Base-by-base conservation (phyloP, 768 basidiomycete species). In the Boletus rex-veris region DNA sequence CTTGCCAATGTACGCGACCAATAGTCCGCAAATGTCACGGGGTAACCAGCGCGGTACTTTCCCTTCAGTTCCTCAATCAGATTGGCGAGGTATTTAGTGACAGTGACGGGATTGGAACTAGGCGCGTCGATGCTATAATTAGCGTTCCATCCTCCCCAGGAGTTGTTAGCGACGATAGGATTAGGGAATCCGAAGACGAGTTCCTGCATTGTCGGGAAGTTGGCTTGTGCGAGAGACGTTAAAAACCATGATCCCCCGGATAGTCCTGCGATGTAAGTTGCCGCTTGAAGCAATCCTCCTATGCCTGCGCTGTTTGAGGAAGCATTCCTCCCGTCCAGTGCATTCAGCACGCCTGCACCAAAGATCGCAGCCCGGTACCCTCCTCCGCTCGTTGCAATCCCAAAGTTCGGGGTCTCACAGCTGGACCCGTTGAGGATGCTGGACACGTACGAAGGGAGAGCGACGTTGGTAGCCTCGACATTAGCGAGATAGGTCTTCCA, bases 331-430 rank as follows among this genome's bases (percentile, higher is more conserved):
- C 70, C 79, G 60, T 85, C 80, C 40, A 82, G 57, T 0, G 76
- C 73, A n/a, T 71, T 72, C 46, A 79, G 57, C 15, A 81, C 73
- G 2, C 80, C 83, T 5, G 78, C 82, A 39, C 76, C 77, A 50
- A 77, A 79, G 11, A 80, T 70, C 3, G 80, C 79, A 0, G 84
- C 83, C 15, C 83, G 67, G 45, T 79, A 76, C 0, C 81, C 79
- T 6, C 84, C 84, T 11, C 84, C 84, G 24, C 78, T 80, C 21
- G 75, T 65, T 0, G 83, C 81, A 48, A 83, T 77, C 0, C 74
- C 79, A 4, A 81, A 60, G n/a, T 57, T 72, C 3, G 77, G 77
- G 0, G 64, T 56, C 12, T 66, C 50, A 0, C 53, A 24, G 24
- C 57, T 59, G 14, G 55, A 46, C 2, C 57, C 69, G 16, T 19